Conservation (phyloP, 1,139 yeast species). For the Entelexis paramagnoliae region DNA sequence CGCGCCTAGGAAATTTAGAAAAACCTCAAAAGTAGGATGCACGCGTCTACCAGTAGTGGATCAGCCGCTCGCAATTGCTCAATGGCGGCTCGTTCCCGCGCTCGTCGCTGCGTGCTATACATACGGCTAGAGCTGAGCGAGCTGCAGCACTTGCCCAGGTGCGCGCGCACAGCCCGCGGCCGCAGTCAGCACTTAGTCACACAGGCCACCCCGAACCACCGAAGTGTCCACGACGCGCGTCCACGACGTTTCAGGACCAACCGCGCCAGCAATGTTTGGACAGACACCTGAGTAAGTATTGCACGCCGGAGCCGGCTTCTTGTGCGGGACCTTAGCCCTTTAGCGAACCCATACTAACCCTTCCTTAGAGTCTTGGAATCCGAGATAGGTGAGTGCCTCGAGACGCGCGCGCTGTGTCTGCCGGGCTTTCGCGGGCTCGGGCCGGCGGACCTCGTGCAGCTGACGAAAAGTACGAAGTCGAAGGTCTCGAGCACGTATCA, state of each 20-base stretch:
- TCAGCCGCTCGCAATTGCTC: too few relatives aligned
- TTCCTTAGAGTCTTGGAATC: slow-evolving; percentile 36
- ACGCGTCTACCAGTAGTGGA: too few relatives aligned
- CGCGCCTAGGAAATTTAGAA: too few relatives aligned
- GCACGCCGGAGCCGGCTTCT: too few relatives aligned
- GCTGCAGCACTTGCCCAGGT: too few relatives aligned
- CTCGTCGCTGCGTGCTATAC: too few relatives aligned
- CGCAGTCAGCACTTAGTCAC: too few relatives aligned
- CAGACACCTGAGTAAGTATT: slow-evolving; percentile 20
- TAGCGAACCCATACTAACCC: slow-evolving; percentile 5
- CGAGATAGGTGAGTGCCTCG: slow-evolving; percentile 41
- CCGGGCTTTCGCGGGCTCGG: slow-evolving; percentile 54
- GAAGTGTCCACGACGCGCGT: neutral
- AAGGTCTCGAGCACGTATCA: slow-evolving; percentile 48
- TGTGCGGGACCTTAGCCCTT: neutral
- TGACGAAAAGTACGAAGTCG: slow-evolving; percentile 38
- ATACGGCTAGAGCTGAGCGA: too few relatives aligned
- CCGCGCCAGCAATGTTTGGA: slow-evolving; percentile 16
- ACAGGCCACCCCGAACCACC: slow-evolving; percentile 1
- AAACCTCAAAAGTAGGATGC: too few relatives aligned
- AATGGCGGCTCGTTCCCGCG: too few relatives aligned
- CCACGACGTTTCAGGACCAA: neutral
- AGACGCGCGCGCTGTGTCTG: slow-evolving; percentile 40
- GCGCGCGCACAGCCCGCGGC: too few relatives aligned
- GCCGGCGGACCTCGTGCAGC: slow-evolving; percentile 81